phyloP scores from a whole-genome alignment of 108 stramenopile species.

The Pseudonitzschia multiseries region DNA sequence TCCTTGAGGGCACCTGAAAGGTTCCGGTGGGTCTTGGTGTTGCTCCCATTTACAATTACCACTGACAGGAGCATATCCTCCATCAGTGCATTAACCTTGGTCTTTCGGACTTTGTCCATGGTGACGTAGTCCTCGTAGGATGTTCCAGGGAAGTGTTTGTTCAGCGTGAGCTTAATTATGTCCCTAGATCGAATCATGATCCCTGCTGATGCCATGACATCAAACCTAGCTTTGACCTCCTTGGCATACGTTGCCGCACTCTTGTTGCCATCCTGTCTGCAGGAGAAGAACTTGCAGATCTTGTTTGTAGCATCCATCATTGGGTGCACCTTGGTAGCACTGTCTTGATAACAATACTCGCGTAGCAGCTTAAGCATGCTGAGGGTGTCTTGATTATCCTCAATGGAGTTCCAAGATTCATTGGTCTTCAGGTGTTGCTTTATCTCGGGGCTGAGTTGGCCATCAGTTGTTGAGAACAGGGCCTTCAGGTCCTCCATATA shows the following conservation, averaged over 20 bases:
- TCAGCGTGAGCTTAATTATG: neutral
- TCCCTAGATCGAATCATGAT: neutral
- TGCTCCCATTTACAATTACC: neutral
- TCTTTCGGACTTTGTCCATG: neutral
- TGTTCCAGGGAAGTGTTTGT: neutral
- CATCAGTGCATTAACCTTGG: neutral
- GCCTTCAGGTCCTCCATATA: too few relatives aligned
- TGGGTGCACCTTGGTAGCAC: too few relatives aligned
- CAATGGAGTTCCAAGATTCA: neutral
- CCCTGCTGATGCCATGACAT: neutral
- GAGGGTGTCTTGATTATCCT: too few relatives aligned
- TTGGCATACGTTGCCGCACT: neutral
- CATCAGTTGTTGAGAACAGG: neutral
- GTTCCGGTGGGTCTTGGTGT: neutral
- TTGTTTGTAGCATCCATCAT: too few relatives aligned
- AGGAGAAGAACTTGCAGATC: neutral
- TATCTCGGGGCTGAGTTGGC: neutral
- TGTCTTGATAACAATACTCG: too few relatives aligned
- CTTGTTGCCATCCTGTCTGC: neutral
- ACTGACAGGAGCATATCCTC: neutral
- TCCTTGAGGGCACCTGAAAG: neutral
- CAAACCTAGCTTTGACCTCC: neutral
- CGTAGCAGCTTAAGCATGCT: too few relatives aligned
- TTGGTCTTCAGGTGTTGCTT: conserved; percentile 1
- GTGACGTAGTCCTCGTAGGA: neutral